Evolutionary conservation across 495 filamentous ascomycete species (phyloP), one percentile per base, ranked within the genome.

Genomic region (Hypoxylon cercidicola): DNA sequence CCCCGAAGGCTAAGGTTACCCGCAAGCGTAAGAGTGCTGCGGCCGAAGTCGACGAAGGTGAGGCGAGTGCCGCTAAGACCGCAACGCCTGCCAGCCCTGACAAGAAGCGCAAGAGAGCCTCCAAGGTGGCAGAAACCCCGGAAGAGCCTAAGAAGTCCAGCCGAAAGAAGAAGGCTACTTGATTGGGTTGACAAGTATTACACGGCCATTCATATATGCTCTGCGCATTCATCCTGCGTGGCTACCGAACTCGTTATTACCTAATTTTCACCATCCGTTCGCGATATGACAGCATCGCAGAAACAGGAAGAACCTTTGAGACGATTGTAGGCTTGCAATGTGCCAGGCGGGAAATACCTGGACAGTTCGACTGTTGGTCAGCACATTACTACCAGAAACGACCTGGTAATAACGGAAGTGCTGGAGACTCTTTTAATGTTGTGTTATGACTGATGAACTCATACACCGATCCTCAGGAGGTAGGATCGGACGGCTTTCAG

Each of bases 31-130:
- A 82, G 80, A 82, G 78, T 16, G 70, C 73, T n/a, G 77, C 77
- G 13, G 77, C 75, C n/a, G 82, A 88, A 53, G 74, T 76, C 23
- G 81, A 87, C 54, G 68, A 65, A 49, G 59, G 46, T 9, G 71
- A 74, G 52, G 64, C 62, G 45, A 72, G 74, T 43, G 69, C 75
- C 40, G 86, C 85, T 84, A 78, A 79, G 69, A 79, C 78, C 57
- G 78, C 78, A 60, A 79, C 78, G n/a, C 78, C 79, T 11, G 75
- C 75, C 30, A 81, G 79, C 74, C 81, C 81, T 13, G 81, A 82
- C 48, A 89, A 88, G 83, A 91, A 90, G 85, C 87, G 88, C 73
- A 90, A 89, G 84, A 70, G 81, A 46, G 74, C 68, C 10, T 81
- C 80, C 51, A 83, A 82, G 70, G 76, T 74, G 7, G 74, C 76